Evolutionary conservation across 495 filamentous ascomycete genomes (phyloP).

Genomic region (Talaromyces trachyspermus): DNA sequence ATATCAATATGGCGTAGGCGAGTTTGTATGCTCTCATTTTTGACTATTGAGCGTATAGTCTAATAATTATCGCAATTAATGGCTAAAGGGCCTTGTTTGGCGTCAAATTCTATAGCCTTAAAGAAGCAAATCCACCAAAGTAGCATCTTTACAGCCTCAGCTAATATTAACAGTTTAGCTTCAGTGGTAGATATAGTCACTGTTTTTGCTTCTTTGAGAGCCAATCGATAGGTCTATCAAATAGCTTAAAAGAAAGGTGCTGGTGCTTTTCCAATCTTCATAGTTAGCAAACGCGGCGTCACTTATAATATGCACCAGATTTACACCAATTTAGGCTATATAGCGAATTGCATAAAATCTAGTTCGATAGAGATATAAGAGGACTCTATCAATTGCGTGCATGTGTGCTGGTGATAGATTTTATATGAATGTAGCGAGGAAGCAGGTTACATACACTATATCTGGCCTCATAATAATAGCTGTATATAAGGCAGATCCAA

Average conservation of each 20-base stretch:
- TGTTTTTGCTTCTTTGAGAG: conserved; percentile 15
- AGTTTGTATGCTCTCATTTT: background rate
- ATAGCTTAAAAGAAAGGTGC: conserved; percentile 16
- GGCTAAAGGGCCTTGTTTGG: background rate
- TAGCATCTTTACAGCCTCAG: conserved; percentile 13
- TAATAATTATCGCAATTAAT: conserved; percentile 1
- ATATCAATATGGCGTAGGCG: conserved; percentile 3
- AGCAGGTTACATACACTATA: conserved; percentile 6
- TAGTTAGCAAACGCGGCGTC: conserved; percentile 17
- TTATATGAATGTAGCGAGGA: conserved; percentile 13
- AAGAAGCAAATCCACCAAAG: conserved; percentile 6
- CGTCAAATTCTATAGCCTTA: background rate
- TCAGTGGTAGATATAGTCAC: conserved; percentile 17
- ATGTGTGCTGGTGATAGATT: conserved; percentile 16
- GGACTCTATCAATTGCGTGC: conserved; percentile 6
- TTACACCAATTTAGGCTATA: background rate
- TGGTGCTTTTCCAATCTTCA: conserved; percentile 11
- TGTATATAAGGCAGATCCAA: conserved; percentile 19
- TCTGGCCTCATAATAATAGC: conserved; percentile 17
- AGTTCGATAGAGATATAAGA: conserved; percentile 16
- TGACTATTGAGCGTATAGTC: background rate
- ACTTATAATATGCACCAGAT: conserved; percentile 5
- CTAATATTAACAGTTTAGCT: conserved; percentile 13
- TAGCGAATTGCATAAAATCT: conserved; percentile 7
- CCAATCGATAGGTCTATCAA: conserved; percentile 15